These are phyloP conservation scores for Microthlaspi erraticum DNA, from an alignment of 345 rosid genomes.

Conservation along the genomic window DNA sequence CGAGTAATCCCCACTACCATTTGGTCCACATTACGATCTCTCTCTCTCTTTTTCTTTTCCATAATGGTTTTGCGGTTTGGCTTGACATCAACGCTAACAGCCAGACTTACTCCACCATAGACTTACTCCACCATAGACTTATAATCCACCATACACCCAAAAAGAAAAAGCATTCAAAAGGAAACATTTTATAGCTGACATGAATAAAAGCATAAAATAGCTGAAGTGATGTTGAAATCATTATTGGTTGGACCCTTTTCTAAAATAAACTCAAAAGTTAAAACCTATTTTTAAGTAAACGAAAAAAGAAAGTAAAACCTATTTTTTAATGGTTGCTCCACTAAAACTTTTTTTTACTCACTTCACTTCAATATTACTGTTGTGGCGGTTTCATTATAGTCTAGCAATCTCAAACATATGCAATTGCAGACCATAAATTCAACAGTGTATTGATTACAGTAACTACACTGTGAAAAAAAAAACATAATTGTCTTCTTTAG, in stretches of 20 bases:
- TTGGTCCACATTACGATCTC: slow-evolving; percentile 37
- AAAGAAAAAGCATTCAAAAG: slow-evolving; percentile 27
- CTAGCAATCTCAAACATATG: not conserved
- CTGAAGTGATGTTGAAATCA: no score
- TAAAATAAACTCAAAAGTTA: slow-evolving; percentile 36
- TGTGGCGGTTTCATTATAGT: no score
- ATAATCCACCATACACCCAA: slow-evolving; percentile 49
- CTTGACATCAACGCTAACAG: slow-evolving; percentile 94
- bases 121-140: no score
- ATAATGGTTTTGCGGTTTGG: slow-evolving; percentile 62
- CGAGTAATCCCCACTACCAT: slow-evolving; percentile 75
- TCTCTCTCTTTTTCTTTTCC: slow-evolving; percentile 13
- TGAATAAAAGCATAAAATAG: slow-evolving; percentile 12
- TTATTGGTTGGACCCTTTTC: slow-evolving; percentile 54
- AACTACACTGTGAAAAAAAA: not conserved
- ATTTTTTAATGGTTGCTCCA: slow-evolving; percentile 48
- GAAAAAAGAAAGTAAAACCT: slow-evolving; percentile 33
- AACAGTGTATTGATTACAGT: no score
- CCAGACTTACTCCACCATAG: slow-evolving; percentile 59
- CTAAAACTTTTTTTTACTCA: not conserved
- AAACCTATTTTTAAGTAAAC: slow-evolving; percentile 26
- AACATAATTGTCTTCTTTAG: not conserved
- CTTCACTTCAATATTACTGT: no score
- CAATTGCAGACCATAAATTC: not conserved
- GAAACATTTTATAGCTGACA: slow-evolving; percentile 7